phyloP scores from a whole-genome alignment of 768 basidiomycete genomes.

The Russula olivacea region DNA sequence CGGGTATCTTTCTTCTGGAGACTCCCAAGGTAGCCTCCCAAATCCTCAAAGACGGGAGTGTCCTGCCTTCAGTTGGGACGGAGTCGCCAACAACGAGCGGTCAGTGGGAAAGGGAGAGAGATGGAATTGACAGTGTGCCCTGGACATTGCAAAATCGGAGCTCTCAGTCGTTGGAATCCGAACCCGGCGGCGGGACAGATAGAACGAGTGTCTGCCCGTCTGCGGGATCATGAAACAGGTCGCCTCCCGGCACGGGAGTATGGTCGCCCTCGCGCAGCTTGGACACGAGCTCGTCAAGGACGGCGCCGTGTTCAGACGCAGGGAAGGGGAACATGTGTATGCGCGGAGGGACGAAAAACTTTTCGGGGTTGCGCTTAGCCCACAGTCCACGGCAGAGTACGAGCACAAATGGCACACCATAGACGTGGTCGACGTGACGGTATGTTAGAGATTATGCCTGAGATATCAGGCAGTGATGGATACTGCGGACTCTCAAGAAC shows the following conservation, averaged over 20 bases:
- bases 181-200: conserved; percentile 22
- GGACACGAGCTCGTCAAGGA: conserved; percentile 38
- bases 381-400: conserved; percentile 58
- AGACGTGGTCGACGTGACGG: conserved; percentile 82
- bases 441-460: conserved; percentile 91
- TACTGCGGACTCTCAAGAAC: conserved; percentile 44
- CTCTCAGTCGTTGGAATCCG: conserved; percentile 24
- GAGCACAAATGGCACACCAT: conserved; percentile 69
- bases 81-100: conserved; percentile 85
- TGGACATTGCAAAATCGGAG: conserved; percentile 78
- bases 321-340: conserved; percentile 65
- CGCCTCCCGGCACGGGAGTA: conserved; percentile 38
- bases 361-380: conserved; percentile 37
- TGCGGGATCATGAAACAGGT: conserved; percentile 50
- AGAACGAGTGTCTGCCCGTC: conserved; percentile 49
- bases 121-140: conserved; percentile 90
- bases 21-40: conserved; percentile 60
- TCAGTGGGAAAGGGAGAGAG: conserved; percentile 61
- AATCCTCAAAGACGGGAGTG: conserved; percentile 83
- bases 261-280: conserved; percentile 43
- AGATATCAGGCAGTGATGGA: conserved; percentile 50
- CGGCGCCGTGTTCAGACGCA: conserved; percentile 30
- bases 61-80: conserved; percentile 86
- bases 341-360: conserved; percentile 57
- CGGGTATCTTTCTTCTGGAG: conserved; percentile 52